Evolutionary conservation across 495 filamentous ascomycete species (phyloP), one percentile per base, ranked within the genome.

Genomic region (Evansstolkia leycettana): DNA sequence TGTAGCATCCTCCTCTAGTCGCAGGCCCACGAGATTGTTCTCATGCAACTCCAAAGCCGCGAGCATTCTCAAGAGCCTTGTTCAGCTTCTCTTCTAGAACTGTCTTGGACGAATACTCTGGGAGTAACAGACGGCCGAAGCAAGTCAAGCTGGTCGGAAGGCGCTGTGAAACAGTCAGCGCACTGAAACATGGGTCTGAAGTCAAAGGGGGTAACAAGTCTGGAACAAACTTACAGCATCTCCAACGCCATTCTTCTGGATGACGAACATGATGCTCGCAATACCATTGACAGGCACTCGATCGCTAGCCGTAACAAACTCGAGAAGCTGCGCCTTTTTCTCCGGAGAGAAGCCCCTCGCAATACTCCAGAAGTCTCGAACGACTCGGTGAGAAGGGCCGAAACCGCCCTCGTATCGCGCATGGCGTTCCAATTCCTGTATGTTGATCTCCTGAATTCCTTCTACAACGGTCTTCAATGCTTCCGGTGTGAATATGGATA

Each of bases 301-400:
- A 53, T 94, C 87, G 54, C 79, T 88, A 3, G 87, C 86, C 15
- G 90, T 98, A 15, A 96, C 88, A 43, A 98, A 98, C 52, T 95
- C 87, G 36, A 98, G 64, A 31, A 98, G 62, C 20, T 73, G 67
- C 48, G 78, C 78, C 62, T 78, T 75, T 31, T 69, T 68, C n/a
- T 79, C 64, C 20, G 48, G 44, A 2, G 77, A 65, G 51, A 77
- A 94, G 6, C 51, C 45, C 37, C 68, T 72, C 5, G 89, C 78
- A 7, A 94, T 70, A 18, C 56, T 64, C 90, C 90, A 98, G 56
- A 98, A 95, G 38, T 84, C 72, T 3, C 62, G 48, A 34, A 98
- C 76, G 11, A 76, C 70, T 4, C 62, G 70, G 48, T 88, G 76
- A 7, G 58, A 55, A 1, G 76, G 65, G 27, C 75, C 68, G 62